phyloP scores from a whole-genome alignment of 2,329 filamentous ascomycete species.

The Aspergillus sergii region DNA sequence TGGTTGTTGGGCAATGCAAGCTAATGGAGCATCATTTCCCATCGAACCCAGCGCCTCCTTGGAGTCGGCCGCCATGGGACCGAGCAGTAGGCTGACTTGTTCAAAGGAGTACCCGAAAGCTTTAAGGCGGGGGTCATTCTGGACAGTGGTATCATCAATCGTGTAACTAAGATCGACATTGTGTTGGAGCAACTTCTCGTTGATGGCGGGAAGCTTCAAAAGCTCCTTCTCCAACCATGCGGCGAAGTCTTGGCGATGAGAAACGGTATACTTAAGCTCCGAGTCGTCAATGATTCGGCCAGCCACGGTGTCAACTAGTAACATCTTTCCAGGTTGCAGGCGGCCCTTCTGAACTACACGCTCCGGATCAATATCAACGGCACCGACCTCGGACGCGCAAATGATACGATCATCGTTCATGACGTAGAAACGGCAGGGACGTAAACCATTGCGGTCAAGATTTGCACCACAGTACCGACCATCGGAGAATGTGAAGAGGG shows the following conservation, averaged over 20 bases:
- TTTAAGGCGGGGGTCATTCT: constrained; percentile 80
- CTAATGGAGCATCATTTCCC: constrained; percentile 94
- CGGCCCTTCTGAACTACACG: constrained; percentile 89
- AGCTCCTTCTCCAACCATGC: constrained; percentile 86
- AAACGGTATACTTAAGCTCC: constrained; percentile 85
- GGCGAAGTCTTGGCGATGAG: constrained; percentile 84
- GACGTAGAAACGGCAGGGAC: constrained; percentile 95
- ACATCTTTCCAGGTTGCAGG: constrained; percentile 91
- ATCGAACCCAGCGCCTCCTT: constrained; percentile 97
- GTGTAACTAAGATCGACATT: constrained; percentile 65
- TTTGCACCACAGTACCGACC: constrained; percentile 97
- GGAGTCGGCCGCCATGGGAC: constrained; percentile 94
- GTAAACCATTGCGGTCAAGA: constrained; percentile 90
- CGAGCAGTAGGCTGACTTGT: constrained; percentile 87
- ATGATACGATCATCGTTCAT: constrained; percentile 97
- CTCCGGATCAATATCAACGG: constrained; percentile 88
- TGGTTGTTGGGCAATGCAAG: constrained; percentile 86
- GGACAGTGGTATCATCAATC: constrained; percentile 70
- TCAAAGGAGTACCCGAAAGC: constrained; percentile 95
- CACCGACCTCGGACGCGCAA: constrained; percentile 94
- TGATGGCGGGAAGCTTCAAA: constrained; percentile 75
- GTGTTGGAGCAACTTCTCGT: constrained; percentile 61
- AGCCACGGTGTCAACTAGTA: constrained; percentile 87
- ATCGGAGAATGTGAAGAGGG: constrained; percentile 95
- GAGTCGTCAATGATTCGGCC: constrained; percentile 93